Base-by-base conservation (phyloP, 192 early-diverging fungal species). In the Globomyces pollinis-pini region DNA sequence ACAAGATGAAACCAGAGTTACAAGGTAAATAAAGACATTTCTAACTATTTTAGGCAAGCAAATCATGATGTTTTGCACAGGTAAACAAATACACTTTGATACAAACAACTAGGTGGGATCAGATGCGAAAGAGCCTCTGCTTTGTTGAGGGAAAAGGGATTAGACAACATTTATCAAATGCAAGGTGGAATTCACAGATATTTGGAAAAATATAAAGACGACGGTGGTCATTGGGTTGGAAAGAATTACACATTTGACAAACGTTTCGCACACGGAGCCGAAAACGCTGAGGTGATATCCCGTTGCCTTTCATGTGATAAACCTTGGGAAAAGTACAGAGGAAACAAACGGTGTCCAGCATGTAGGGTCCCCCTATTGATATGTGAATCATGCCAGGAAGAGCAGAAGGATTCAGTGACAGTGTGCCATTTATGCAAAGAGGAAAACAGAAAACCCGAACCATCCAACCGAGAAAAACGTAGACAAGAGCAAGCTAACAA, bases 161-260 rank as follows among this genome's bases (percentile, higher is more conserved):
- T 60, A 13, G 39, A 26, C 2, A 51, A 57, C 16, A 69, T 78
- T 11, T 55, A 55, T 28, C 53, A 71, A 41, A 88, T 85, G 83
- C 65, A 88, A 4, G 86, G 86, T 16, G 70, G 70, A 4, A 86
- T 88, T 29, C 86, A 88, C 38, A 78, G 80, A 42, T 88, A 88
- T 39, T 57, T 88, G 7, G 79, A 88, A 51, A 84, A 84, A 80
- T 64, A 73, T 53, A 77, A 80, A 41, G 72, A 76, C 20, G 50
- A 21, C 0, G 63, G 53, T 23, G 53, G 44, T 47, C 44, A 47
- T 28, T 55, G 53, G 53, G 29, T 55, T 21, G 53, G 53, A 6
- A 55, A 55, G 23, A 55, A 55, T 26, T 55, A 55, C 33, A 55
- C 53, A 33, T 55, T 55, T 55, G 53, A 55, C 31, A 55, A 55